Percentiles rank a stretch among this genome's conserved stretches.
phyloP scores from a whole-genome alignment of 768 basidiomycete genomes.

The Pholiota molesta region DNA sequence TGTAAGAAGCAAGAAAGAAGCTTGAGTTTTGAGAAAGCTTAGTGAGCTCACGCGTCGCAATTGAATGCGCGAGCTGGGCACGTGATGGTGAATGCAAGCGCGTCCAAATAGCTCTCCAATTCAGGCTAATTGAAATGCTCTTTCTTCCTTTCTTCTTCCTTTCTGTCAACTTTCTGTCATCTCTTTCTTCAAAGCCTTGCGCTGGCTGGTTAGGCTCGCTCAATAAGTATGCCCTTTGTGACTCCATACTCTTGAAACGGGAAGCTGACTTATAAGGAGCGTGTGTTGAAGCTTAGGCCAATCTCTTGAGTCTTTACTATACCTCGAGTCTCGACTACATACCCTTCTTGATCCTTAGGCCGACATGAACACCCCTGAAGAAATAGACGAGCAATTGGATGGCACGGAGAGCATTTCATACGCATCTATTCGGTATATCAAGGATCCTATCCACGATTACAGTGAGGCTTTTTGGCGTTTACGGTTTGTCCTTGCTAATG shows the following conservation, averaged over 20 bases:
- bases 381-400: not conserved
- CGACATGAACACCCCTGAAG: not conserved
- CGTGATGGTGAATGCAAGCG: too few species aligned
- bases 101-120: slow-evolving; percentile 4
- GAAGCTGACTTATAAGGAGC: not conserved
- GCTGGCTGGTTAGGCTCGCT: not conserved
- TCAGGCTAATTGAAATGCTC: not conserved
- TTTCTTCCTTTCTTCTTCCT: too few species aligned
- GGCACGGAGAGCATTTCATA: not conserved
- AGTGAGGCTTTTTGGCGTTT: not conserved
- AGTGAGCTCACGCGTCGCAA: too few species aligned
- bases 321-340: too few species aligned
- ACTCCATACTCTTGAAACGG: not conserved
- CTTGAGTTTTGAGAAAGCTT: too few species aligned
- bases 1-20: too few species aligned
- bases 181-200: not conserved
- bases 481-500: not conserved
- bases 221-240: too few species aligned
- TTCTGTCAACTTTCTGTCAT: too few species aligned
- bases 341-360: not conserved
- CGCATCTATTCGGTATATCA: not conserved
- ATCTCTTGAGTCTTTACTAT: too few species aligned
- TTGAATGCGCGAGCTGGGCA: too few species aligned
- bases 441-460: slow-evolving; percentile 8
- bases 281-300: not conserved